phyloP scores from a whole-genome alignment of 2,329 filamentous ascomycete species.

The Ceratocystis diversiconidia region DNA sequence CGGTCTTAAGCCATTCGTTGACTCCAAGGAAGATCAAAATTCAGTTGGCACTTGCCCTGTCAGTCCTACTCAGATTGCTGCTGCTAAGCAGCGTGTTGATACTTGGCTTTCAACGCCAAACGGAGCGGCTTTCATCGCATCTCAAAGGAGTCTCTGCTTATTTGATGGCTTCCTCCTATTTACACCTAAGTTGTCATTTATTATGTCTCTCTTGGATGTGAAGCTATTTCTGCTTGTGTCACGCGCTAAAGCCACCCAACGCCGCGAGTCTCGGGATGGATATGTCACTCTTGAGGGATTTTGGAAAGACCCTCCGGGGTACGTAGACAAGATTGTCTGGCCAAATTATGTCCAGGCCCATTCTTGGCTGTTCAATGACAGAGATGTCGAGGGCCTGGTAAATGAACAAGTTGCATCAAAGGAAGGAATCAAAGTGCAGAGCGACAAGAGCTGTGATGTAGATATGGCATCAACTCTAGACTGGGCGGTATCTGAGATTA shows the following conservation, averaged over 20 bases:
- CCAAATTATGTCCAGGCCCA: conserved; percentile 80
- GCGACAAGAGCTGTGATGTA: conserved; percentile 33
- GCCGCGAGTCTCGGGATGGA: conserved; percentile 54
- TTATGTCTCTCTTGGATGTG: conserved; percentile 53
- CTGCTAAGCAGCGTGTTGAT: conserved; percentile 34
- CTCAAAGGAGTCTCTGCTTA: conserved; percentile 43
- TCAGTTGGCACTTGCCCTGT: conserved; percentile 43
- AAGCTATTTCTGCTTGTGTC: conserved; percentile 64
- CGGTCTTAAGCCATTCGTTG: conserved; percentile 22
- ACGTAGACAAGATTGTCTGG: conserved; percentile 92
- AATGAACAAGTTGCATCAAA: conserved; percentile 32
- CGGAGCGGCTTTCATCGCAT: conserved; percentile 27
- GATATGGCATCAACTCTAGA: conserved; percentile 48
- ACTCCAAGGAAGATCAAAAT: conserved; percentile 44
- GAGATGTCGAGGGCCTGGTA: conserved; percentile 48
- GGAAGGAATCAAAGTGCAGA: conserved; percentile 36
- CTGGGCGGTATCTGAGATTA: conserved; percentile 54
- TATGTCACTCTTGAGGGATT: conserved; percentile 81
- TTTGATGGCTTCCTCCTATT: conserved; percentile 86
- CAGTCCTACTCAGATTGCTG: conserved; percentile 31
- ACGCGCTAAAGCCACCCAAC: conserved; percentile 46
- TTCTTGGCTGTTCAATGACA: conserved; percentile 59
- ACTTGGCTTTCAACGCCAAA: conserved; percentile 33
- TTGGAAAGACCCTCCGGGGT: conserved; percentile 87
- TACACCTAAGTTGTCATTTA: conserved; percentile 38